Base-by-base conservation (phyloP, 139 green algal genomes). In the Ettlia oleoabundans region DNA sequence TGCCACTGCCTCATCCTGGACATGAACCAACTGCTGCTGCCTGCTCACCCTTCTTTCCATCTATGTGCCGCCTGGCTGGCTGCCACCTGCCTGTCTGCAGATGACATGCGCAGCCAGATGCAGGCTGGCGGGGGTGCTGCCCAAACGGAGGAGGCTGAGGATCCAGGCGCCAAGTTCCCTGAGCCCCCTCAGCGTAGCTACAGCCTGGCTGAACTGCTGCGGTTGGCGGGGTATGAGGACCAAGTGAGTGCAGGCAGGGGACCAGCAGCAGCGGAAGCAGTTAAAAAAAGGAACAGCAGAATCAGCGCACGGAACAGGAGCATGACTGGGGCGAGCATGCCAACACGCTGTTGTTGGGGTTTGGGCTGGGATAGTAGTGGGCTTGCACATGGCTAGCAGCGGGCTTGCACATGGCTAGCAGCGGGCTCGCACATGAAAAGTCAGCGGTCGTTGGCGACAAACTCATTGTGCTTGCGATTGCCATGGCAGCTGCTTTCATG, bases 121-220 rank as follows among this genome's bases (percentile, higher is more conserved):
- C n/a, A n/a, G n/a, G n/a, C 18, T 4, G 28, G 43, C n/a, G 64
- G 33, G 33, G 77, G 22, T 13, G 77, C 30, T 33, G 43, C 30
- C 21, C n/a, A 4, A 24, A 64, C 32, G 2, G 62, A 75, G 62
- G 76, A 51, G 18, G 63, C 21, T 30, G 43, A 40, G 28, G 78
- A 28, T 10, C 35, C 42, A n/a, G 83, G 1, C 78, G 30, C n/a
- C 0, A 64, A 82, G 28, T 91, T 90, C 62, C 83, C 84, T 9
- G 77, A 86, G 26, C 82, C 75, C 4, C 86, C 87, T 3, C 67
- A 82, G 40, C 78, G 86, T n/a, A 61, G 63, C 4, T 89, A 84
- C 67, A 67, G 72, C 13, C 84, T 92, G 33, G 9, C 74, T 15
- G 89, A 95, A 47, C 85, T 95, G 42, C 86, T 95, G 65, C 84